Evolutionary conservation across 805 yeast species (phyloP).

Genomic region (Blastobotrys terrestris): DNA sequence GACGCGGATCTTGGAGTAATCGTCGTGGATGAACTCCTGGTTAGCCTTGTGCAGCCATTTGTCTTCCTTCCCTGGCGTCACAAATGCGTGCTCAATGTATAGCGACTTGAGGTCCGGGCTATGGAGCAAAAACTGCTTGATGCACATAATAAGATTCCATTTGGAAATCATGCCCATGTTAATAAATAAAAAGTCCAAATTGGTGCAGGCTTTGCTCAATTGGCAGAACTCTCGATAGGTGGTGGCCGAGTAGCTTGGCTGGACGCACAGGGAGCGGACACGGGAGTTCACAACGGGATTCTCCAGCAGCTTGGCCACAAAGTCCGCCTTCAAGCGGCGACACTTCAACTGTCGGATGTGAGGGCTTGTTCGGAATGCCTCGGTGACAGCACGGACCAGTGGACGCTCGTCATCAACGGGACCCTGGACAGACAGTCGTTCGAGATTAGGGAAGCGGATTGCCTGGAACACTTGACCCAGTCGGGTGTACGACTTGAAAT

Average conservation of each 20-base stretch:
- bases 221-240: not conserved
- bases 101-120: not conserved
- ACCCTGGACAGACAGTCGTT: slow-evolving; percentile 5
- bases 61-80: not conserved
- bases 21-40: not conserved
- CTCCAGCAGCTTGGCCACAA: slow-evolving; percentile 1
- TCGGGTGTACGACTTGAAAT: slow-evolving; percentile 6
- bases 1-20: not conserved
- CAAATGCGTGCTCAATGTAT: slow-evolving; percentile 2
- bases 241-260: slow-evolving; percentile 3
- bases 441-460: slow-evolving; percentile 5
- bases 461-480: slow-evolving; percentile 2
- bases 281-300: not conserved
- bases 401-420: slow-evolving; percentile 6
- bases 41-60: not conserved
- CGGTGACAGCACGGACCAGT: slow-evolving; percentile 1
- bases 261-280: slow-evolving; percentile 2
- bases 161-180: not conserved
- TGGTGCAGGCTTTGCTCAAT: slow-evolving; percentile 1
- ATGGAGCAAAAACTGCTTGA: not conserved
- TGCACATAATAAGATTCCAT: not conserved
- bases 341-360: slow-evolving; percentile 5
- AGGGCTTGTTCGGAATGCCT: not conserved
- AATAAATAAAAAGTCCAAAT: not conserved
- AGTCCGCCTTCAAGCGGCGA: slow-evolving; percentile 1